These are phyloP conservation scores for Scleroderma bovista DNA, from an alignment of 768 basidiomycete genomes.

Conservation along the genomic window DNA sequence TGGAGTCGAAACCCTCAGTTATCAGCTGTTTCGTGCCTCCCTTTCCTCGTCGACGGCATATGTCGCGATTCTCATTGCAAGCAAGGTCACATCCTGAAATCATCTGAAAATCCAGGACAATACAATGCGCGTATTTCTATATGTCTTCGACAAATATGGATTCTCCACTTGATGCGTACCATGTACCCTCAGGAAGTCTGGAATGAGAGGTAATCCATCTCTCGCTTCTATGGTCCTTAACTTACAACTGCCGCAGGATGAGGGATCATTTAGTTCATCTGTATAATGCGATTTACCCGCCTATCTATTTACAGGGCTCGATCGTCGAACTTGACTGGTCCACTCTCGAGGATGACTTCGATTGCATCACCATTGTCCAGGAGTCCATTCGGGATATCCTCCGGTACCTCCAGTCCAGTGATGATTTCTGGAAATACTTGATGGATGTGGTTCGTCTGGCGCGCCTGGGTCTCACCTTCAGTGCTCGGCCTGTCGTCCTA, in stretches of 20 bases:
- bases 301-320: not conserved
- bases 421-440: not conserved
- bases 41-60: not conserved
- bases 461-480: not conserved
- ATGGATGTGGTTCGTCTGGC: not conserved
- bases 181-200: not conserved
- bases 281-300: not conserved
- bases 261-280: not conserved
- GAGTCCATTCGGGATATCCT: not conserved
- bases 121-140: not conserved
- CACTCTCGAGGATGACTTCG: not conserved
- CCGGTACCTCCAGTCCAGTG: not conserved
- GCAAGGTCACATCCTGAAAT: not conserved
- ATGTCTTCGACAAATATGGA: not conserved
- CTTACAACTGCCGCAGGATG: not conserved
- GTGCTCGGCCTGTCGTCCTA: not conserved
- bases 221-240: not conserved
- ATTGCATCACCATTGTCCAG: not conserved
- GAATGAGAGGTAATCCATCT: not conserved
- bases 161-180: not conserved
- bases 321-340: not conserved
- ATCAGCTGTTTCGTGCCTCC: not conserved
- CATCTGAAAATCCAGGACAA: not conserved
- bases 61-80: not conserved
- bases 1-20: not conserved